Conservation (phyloP, 495 filamentous ascomycete genomes). For the Hyaloscypha bicolor region DNA sequence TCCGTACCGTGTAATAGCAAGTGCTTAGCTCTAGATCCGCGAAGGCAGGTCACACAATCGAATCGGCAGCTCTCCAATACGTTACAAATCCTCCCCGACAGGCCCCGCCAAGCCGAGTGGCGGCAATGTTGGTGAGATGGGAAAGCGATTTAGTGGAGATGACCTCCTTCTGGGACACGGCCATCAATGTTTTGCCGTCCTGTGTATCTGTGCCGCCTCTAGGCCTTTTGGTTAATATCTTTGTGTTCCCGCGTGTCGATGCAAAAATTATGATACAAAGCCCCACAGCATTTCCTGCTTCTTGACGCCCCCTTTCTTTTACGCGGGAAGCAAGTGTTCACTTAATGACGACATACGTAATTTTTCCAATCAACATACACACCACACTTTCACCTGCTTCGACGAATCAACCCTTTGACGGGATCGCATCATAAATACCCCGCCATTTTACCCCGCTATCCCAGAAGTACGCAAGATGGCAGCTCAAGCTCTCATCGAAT, state of each 20-base stretch:
- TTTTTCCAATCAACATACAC: background rate
- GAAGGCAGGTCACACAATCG: background rate
- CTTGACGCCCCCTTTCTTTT: background rate
- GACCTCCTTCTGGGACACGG: background rate
- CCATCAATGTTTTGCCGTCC: background rate
- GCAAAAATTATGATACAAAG: background rate
- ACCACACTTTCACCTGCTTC: background rate
- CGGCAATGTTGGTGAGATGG: background rate
- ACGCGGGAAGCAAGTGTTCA: background rate
- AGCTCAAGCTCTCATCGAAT: conserved; percentile 31
- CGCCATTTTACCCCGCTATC: background rate
- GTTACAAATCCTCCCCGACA: conserved; percentile 12
- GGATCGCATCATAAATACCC: background rate
- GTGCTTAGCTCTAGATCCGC: background rate
- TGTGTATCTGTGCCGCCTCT: background rate
- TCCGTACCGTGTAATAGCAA: background rate
- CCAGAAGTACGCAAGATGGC: conserved; percentile 11
- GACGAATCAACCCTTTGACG: background rate
- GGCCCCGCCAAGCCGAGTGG: background rate
- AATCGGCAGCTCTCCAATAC: conserved; percentile 24
- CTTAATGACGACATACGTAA: background rate
- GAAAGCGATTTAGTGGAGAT: conserved; percentile 2
- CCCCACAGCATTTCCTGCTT: background rate
- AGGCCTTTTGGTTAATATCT: background rate
- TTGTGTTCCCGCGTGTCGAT: background rate